Percentiles rank a stretch among this genome's conserved stretches.
These are phyloP conservation scores for Lipomyces starkeyi DNA, from an alignment of 805 yeast genomes.

Conservation along the genomic window DNA sequence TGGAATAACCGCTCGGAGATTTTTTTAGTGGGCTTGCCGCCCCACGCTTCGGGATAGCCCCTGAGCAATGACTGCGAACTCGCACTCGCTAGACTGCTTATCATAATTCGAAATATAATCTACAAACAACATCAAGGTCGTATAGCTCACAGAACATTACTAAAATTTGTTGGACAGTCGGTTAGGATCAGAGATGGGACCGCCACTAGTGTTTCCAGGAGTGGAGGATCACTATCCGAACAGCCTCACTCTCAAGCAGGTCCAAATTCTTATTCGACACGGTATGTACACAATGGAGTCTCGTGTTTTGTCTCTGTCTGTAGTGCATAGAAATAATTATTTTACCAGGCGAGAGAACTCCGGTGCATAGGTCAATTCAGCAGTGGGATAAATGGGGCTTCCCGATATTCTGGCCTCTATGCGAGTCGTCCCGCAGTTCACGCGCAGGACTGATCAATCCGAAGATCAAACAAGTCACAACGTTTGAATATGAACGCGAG, in stretches of 20 bases:
- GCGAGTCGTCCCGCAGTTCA: conserved; percentile 33
- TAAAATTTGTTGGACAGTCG: too few species aligned
- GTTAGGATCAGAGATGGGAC: conserved; percentile 20
- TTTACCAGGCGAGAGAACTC: conserved; percentile 32
- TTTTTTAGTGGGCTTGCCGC: too few species aligned
- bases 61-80: background rate
- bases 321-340: background rate
- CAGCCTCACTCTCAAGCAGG: conserved; percentile 24
- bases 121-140: too few species aligned
- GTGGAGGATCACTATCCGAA: conserved; percentile 29
- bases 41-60: background rate
- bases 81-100: background rate
- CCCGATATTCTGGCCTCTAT: conserved; percentile 37
- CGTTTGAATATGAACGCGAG: conserved; percentile 34
- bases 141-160: too few species aligned
- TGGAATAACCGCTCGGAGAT: too few species aligned
- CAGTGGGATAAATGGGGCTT: conserved; percentile 38
- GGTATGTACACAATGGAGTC: conserved; percentile 15
- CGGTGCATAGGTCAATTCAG: conserved; percentile 27
- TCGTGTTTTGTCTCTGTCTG: background rate
- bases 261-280: conserved; percentile 35
- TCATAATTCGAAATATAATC: too few species aligned
- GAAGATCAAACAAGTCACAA: conserved; percentile 14
- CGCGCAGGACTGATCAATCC: conserved; percentile 30
- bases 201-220: conserved; percentile 25